Conservation (phyloP, 2,329 filamentous ascomycete species). For the Fusarium xyrophilum region DNA sequence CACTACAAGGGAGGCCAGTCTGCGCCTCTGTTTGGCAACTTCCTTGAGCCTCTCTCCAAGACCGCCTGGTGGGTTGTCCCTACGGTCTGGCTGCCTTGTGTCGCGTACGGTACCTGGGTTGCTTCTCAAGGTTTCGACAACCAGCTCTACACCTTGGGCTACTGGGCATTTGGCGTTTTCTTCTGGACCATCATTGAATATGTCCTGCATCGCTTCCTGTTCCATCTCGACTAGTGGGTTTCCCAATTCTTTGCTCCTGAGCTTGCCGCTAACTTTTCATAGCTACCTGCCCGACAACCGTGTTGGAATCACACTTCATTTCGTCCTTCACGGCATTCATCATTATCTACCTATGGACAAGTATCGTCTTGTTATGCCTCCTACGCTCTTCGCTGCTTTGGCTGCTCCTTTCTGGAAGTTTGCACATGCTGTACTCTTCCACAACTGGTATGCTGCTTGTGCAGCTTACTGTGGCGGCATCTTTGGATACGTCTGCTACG, state of each 20-base stretch:
- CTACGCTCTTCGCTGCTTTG: conserved; percentile 81
- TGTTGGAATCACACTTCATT: conserved; percentile 84
- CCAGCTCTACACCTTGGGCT: conserved; percentile 57
- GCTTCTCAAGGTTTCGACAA: conserved; percentile 67
- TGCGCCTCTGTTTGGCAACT: conserved; percentile 95
- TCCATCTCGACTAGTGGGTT: conserved; percentile 89
- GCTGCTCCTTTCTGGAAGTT: conserved; percentile 93
- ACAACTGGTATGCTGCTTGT: conserved; percentile 82
- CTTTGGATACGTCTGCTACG: conserved; percentile 95
- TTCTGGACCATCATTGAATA: conserved; percentile 95
- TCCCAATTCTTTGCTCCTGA: neutral
- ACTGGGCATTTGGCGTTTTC: conserved; percentile 73
- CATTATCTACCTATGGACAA: conserved; percentile 99
- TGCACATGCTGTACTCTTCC: conserved; percentile 81
- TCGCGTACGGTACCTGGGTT: conserved; percentile 74
- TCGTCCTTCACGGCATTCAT: conserved; percentile 94
- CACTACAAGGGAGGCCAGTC: conserved; percentile 95
- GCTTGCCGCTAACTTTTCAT: conserved; percentile 41
- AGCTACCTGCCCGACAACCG: conserved; percentile 92
- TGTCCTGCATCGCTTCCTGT: conserved; percentile 84
- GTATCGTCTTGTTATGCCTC: conserved; percentile 96
- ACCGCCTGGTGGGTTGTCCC: conserved; percentile 95
- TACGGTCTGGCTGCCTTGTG: conserved; percentile 80
- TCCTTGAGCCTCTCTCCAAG: conserved; percentile 95
- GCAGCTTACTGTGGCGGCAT: conserved; percentile 87